Conservation (phyloP, 257 asterid species). For the Vinca minor region DNA sequence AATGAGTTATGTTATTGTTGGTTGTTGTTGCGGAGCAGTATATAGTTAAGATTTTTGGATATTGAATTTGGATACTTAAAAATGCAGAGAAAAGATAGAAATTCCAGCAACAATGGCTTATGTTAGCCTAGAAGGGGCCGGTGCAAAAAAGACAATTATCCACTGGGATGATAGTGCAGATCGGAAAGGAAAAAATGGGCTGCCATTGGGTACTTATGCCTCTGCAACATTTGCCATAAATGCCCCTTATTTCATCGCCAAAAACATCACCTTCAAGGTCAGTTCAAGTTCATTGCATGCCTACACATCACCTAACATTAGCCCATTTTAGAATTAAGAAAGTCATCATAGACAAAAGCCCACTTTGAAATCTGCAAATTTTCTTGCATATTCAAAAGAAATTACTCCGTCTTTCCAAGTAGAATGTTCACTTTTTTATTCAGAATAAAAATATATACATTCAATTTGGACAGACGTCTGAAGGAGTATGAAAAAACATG, state of each 20-base stretch:
- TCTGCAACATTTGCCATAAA: conserved; percentile 82
- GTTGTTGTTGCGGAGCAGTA: too few species aligned
- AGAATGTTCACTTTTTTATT: too few species aligned
- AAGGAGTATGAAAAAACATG: too few species aligned
- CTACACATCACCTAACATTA: too few species aligned
- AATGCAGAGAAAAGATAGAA: conserved; percentile 77
- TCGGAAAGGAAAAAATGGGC: conserved; percentile 37
- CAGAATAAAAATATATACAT: too few species aligned
- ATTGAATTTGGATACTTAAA: too few species aligned
- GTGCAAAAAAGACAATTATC: conserved; percentile 46
- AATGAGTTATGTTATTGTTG: too few species aligned
- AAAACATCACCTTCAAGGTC: conserved; percentile 75
- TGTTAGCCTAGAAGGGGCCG: conserved; percentile 61
- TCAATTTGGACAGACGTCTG: too few species aligned
- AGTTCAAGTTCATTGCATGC: not conserved
- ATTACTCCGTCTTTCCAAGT: too few species aligned
- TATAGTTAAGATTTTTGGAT: too few species aligned
- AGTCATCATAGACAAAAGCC: not conserved
- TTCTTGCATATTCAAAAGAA: not conserved
- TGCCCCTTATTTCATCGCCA: conserved; percentile 80
- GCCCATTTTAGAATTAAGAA: not conserved
- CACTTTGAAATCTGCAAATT: not conserved
- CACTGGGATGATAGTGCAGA: conserved; percentile 81
- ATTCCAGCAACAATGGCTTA: conserved; percentile 75
- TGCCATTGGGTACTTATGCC: conserved; percentile 77